Percentiles rank a stretch among this genome's conserved stretches.
phyloP scores from a whole-genome alignment of 139 green algal species.

The Picochlorum sp. region DNA sequence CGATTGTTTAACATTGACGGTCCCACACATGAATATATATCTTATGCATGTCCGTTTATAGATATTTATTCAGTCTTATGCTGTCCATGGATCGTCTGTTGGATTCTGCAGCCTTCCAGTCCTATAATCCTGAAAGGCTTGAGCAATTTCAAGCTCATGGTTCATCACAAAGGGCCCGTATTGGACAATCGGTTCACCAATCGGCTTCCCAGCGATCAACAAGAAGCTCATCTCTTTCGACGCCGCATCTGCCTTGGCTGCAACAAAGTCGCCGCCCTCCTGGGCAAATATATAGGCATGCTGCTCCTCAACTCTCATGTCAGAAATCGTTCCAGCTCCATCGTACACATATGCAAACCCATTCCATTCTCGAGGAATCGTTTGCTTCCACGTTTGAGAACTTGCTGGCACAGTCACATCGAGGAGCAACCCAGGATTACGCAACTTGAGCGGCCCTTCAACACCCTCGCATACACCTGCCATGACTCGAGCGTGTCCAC shows the following conservation, averaged over 20 bases:
- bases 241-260: conserved; percentile 3
- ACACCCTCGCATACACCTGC: conserved; percentile 35
- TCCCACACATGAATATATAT: not conserved
- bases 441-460: conserved; percentile 60
- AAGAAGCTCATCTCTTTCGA: conserved; percentile 59
- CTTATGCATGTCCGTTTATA: too few species aligned
- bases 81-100: conserved; percentile 63
- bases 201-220: conserved; percentile 72
- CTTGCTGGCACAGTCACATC: conserved; percentile 58
- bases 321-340: conserved; percentile 51
- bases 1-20: too few species aligned
- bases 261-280: conserved; percentile 24
- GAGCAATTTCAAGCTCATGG: conserved; percentile 52
- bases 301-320: conserved; percentile 31
- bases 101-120: conserved; percentile 59
- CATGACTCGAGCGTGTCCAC: conserved; percentile 66
- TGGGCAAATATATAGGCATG: conserved; percentile 41
- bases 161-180: conserved; percentile 78
- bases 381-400: conserved; percentile 29
- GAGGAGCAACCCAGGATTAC: conserved; percentile 72
- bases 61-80: conserved; percentile 14
- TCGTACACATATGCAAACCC: conserved; percentile 74
- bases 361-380: conserved; percentile 43
- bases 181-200: conserved; percentile 81
- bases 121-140: conserved; percentile 69